Percentiles rank a stretch among this genome's conserved stretches.
phyloP scores from a whole-genome alignment of 2,329 filamentous ascomycete species.

The Hypoxylon sp. region DNA sequence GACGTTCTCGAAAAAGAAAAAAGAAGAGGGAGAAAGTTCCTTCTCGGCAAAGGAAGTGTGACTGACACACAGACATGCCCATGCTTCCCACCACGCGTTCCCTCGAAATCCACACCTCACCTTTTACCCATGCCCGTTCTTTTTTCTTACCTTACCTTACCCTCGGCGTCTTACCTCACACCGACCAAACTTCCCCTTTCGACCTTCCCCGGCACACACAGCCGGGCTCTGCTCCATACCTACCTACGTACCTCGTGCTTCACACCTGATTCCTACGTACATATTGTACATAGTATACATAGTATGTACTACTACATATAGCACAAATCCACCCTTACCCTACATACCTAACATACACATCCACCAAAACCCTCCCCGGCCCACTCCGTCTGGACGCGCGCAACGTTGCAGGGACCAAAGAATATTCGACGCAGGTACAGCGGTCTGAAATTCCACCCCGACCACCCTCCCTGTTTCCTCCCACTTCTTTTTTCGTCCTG shows the following conservation, averaged over 20 bases:
- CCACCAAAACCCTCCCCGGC: neutral
- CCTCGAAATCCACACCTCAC: too few relatives aligned
- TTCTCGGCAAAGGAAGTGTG: too few relatives aligned
- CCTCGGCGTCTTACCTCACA: neutral
- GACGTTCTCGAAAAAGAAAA: too few relatives aligned
- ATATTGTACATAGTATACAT: too few relatives aligned
- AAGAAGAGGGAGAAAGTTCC: too few relatives aligned
- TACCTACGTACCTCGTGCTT: too few relatives aligned
- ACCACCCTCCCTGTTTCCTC: neutral
- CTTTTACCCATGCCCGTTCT: neutral
- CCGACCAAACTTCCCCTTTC: neutral
- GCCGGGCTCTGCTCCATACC: too few relatives aligned
- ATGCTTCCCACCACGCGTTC: too few relatives aligned
- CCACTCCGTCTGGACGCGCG: neutral
- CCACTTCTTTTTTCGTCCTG: neutral
- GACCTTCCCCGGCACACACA: neutral
- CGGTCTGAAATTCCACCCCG: neutral
- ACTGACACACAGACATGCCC: neutral
- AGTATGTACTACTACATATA: too few relatives aligned
- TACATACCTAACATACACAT: neutral
- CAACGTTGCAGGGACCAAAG: slow-evolving; percentile 17
- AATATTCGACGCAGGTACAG: slow-evolving; percentile 12
- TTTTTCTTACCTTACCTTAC: neutral
- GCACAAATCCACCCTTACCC: neutral
- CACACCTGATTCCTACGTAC: too few relatives aligned